Conservation (phyloP, 192 early-diverging fungal genomes). For the Lobulomyces angularis region DNA sequence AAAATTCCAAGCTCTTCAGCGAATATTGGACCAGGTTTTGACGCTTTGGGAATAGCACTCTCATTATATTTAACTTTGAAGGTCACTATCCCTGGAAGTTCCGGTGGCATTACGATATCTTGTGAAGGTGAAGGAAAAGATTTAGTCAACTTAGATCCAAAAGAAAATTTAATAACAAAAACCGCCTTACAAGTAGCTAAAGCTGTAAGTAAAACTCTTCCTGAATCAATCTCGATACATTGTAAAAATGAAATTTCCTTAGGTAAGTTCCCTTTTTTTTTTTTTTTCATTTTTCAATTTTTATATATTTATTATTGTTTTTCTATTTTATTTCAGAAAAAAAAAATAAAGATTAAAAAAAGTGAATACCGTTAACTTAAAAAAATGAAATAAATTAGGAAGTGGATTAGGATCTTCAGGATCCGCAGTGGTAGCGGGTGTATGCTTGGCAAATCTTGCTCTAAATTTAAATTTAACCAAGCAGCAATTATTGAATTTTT, state of each 20-base stretch:
- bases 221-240: slow-evolving; percentile 51
- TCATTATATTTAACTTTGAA: slow-evolving; percentile 69
- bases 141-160: slow-evolving; percentile 68
- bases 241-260: slow-evolving; percentile 89
- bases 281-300: no score
- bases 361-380: no score
- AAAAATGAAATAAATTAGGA: no score
- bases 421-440: slow-evolving; percentile 89
- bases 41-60: slow-evolving; percentile 82
- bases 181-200: slow-evolving; percentile 80
- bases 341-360: no score
- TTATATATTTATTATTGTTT: no score
- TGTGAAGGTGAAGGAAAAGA: slow-evolving; percentile 51
- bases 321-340: no score
- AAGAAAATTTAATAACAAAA: slow-evolving; percentile 80
- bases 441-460: slow-evolving; percentile 64
- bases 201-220: slow-evolving; percentile 49
- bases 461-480: slow-evolving; percentile 53
- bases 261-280: no score
- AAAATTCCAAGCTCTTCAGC: slow-evolving; percentile 89
- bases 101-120: slow-evolving; percentile 21
- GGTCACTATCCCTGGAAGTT: slow-evolving; percentile 9
- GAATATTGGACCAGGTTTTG: slow-evolving; percentile 97
- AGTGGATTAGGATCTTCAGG: slow-evolving; percentile 95
- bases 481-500: slow-evolving; percentile 82